phyloP scores from a whole-genome alignment of 2,329 filamentous ascomycete genomes.

The Penicillium hesseltinei region DNA sequence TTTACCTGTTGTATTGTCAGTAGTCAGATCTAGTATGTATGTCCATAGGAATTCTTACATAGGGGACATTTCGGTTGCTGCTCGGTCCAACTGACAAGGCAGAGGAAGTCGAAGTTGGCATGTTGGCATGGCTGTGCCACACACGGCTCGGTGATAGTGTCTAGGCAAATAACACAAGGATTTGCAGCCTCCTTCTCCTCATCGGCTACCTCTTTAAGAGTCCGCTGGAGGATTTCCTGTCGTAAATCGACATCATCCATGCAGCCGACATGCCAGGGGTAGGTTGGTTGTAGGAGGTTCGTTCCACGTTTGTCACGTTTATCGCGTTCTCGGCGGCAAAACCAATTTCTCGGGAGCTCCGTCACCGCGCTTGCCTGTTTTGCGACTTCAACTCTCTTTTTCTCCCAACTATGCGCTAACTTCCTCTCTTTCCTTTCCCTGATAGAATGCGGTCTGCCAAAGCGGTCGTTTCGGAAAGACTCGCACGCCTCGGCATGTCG shows the following conservation, averaged over 20 bases:
- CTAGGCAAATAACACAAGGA: slow-evolving; percentile 85
- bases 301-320: slow-evolving; percentile 3
- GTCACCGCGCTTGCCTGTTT: not conserved
- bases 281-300: not conserved
- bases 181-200: slow-evolving; percentile 39
- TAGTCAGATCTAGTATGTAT: not conserved
- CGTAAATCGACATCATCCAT: slow-evolving; percentile 41
- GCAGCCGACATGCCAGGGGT: slow-evolving; percentile 30
- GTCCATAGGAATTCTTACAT: slow-evolving; percentile 53
- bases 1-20: slow-evolving; percentile 45
- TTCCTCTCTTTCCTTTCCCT: not conserved
- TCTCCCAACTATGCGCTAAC: not conserved
- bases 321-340: slow-evolving; percentile 18
- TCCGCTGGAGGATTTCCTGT: slow-evolving; percentile 46
- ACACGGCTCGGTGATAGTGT: slow-evolving; percentile 68
- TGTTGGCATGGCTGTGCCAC: slow-evolving; percentile 75
- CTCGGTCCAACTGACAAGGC: slow-evolving; percentile 78
- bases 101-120: slow-evolving; percentile 78
- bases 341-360: slow-evolving; percentile 2
- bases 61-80: slow-evolving; percentile 72
- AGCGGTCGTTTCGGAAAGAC: slow-evolving; percentile 34
- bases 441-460: slow-evolving; percentile 36
- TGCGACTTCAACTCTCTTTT: not conserved
- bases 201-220: slow-evolving; percentile 45
- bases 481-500: slow-evolving; percentile 28